phyloP scores from a whole-genome alignment of 108 stramenopile species.

The Parietichytrium sp. region DNA sequence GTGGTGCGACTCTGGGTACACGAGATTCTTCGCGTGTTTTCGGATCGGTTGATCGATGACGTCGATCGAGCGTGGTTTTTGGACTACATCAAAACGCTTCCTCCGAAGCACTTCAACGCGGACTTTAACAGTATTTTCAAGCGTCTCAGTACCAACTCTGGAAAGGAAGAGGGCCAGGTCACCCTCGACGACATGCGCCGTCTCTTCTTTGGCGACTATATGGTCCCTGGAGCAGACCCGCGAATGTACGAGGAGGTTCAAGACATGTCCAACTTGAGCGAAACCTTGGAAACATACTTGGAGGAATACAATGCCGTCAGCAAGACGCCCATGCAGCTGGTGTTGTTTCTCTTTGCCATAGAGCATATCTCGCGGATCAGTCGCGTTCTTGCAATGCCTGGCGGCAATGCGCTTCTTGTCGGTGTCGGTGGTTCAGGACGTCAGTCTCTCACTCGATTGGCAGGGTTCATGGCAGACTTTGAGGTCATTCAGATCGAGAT shows the following conservation, averaged over 20 bases:
- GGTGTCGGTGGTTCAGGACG: slow-evolving; percentile 69
- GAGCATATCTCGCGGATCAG: slow-evolving; percentile 61
- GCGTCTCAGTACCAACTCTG: slow-evolving; percentile 49
- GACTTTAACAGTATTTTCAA: slow-evolving; percentile 48
- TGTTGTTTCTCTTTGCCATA: slow-evolving; percentile 70
- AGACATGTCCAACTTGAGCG: slow-evolving; percentile 51
- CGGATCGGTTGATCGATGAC: slow-evolving; percentile 65
- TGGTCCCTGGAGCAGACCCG: background rate
- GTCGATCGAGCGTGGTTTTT: slow-evolving; percentile 62
- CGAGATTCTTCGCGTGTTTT: slow-evolving; percentile 67
- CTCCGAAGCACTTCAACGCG: slow-evolving; percentile 50
- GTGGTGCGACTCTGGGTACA: slow-evolving; percentile 64
- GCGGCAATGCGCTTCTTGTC: slow-evolving; percentile 65
- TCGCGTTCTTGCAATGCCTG: slow-evolving; percentile 66
- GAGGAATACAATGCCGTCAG: slow-evolving; percentile 61
- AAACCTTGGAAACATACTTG: slow-evolving; percentile 53
- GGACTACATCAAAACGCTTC: slow-evolving; percentile 48
- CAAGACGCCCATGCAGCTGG: slow-evolving; percentile 67
- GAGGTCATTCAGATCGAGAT: slow-evolving; percentile 65
- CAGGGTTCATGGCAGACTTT: slow-evolving; percentile 64
- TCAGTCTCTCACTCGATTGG: slow-evolving; percentile 61
- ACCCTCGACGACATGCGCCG: slow-evolving; percentile 48
- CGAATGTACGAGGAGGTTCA: slow-evolving; percentile 57
- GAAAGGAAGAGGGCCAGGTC: background rate
- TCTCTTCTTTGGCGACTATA: slow-evolving; percentile 60